These are phyloP conservation scores for Tolypocladium ovalisporum DNA, from an alignment of 2,329 filamentous ascomycete species.

Conservation along the genomic window DNA sequence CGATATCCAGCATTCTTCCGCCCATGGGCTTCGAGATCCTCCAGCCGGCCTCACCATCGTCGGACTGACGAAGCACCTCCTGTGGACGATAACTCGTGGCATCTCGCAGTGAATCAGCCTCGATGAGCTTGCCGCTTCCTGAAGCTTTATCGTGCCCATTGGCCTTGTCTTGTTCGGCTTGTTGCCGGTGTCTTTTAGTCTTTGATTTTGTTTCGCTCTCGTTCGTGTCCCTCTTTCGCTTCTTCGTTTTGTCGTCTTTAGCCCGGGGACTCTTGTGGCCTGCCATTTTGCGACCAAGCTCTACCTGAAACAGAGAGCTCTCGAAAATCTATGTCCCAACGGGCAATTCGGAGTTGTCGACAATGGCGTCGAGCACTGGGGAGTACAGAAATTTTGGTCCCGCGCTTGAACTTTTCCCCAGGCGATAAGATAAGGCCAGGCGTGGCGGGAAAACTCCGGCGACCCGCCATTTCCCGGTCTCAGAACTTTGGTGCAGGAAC, in stretches of 20 bases:
- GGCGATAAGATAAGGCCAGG: slow-evolving; percentile 31
- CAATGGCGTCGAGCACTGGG: not conserved
- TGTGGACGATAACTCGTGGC: slow-evolving; percentile 10
- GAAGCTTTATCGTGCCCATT: slow-evolving; percentile 10
- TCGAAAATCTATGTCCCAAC: slow-evolving; percentile 5
- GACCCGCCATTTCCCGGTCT: slow-evolving; percentile 11
- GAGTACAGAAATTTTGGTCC: slow-evolving; percentile 26
- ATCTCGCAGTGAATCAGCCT: slow-evolving; percentile 2
- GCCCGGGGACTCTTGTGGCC: slow-evolving; percentile 18
- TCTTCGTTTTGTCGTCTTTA: slow-evolving; percentile 28
- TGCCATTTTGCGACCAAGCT: slow-evolving; percentile 20
- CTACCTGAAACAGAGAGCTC: slow-evolving; percentile 3
- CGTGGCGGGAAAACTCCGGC: slow-evolving; percentile 19
- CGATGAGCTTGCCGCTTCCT: slow-evolving; percentile 2
- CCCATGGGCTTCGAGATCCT: slow-evolving; percentile 53
- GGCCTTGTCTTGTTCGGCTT: slow-evolving; percentile 16
- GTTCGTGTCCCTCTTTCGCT: slow-evolving; percentile 34
- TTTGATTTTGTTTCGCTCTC: slow-evolving; percentile 31
- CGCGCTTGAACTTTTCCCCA: slow-evolving; percentile 26
- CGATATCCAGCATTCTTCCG: slow-evolving; percentile 53
- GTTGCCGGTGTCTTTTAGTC: slow-evolving; percentile 29
- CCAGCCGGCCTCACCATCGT: slow-evolving; percentile 34
- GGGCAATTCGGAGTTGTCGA: slow-evolving; percentile 1
- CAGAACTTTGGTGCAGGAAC: not conserved
- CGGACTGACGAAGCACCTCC: slow-evolving; percentile 15